phyloP scores from a whole-genome alignment of 257 asterid genomes.

The Perilla frutescens region DNA sequence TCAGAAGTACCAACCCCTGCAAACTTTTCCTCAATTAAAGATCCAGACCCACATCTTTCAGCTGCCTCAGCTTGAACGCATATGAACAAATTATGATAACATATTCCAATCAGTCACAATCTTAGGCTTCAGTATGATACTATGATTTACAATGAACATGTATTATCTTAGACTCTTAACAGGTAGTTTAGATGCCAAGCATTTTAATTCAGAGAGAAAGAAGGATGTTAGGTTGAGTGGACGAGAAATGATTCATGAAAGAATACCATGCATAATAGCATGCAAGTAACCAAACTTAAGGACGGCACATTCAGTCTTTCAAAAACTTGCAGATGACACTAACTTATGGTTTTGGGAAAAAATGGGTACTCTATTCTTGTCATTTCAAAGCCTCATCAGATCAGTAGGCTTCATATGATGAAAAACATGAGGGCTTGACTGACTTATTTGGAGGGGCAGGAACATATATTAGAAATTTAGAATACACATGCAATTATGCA shows the following conservation, averaged over 20 bases:
- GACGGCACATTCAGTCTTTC: background rate
- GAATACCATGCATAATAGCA: background rate
- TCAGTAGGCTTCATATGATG: too few species aligned
- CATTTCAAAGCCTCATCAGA: too few species aligned
- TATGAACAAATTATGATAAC: background rate
- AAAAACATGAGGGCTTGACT: too few species aligned
- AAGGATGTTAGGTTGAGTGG: background rate
- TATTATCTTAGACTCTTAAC: background rate
- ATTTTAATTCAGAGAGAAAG: background rate
- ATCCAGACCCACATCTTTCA: background rate
- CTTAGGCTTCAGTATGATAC: too few species aligned
- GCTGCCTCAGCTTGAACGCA: background rate
- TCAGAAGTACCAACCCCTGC: background rate
- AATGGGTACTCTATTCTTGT: too few species aligned
- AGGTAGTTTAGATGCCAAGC: background rate
- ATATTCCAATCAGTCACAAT: background rate
- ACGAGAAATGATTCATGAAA: background rate
- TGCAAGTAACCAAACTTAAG: background rate
- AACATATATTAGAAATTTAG: too few species aligned
- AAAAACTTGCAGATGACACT: too few species aligned
- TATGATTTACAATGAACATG: too few species aligned
- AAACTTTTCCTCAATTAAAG: background rate
- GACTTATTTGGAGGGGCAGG: too few species aligned
- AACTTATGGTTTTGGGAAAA: too few species aligned
- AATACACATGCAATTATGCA: too few species aligned